Evolutionary conservation across 768 basidiomycete genomes (phyloP).

Genomic region (Cyathus striatus): DNA sequence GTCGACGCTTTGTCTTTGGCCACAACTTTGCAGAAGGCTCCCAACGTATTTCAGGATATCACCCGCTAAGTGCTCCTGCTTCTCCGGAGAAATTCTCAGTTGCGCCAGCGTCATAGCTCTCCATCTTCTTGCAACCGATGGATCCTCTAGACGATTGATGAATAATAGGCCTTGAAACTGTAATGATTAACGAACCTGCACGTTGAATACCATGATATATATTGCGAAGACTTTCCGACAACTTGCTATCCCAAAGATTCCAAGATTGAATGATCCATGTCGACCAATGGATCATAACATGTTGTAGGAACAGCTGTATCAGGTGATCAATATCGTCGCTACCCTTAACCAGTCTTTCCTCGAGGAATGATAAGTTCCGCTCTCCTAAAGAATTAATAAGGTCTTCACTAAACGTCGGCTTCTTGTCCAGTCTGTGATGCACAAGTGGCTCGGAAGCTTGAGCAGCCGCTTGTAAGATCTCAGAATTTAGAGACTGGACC

Average conservation of each 20-base stretch:
- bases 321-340: constrained; percentile 8
- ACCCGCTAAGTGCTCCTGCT: constrained; percentile 23
- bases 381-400: not conserved
- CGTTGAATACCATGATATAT: constrained; percentile 36
- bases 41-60: constrained; percentile 20
- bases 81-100: constrained; percentile 26
- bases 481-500: constrained; percentile 42
- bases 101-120: constrained; percentile 48
- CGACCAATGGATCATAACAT: constrained; percentile 22
- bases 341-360: not conserved
- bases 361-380: not conserved
- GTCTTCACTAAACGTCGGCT: constrained; percentile 7
- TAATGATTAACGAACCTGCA: constrained; percentile 25
- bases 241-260: constrained; percentile 22
- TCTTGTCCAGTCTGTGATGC: constrained; percentile 16
- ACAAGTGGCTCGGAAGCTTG: constrained; percentile 40
- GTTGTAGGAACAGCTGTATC: constrained; percentile 30
- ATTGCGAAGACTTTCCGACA: constrained; percentile 19
- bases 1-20: constrained; percentile 6
- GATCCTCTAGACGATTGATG: constrained; percentile 30
- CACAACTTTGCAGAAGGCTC: constrained; percentile 7
- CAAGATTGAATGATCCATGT: constrained; percentile 27
- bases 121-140: constrained; percentile 51
- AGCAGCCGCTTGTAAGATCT: constrained; percentile 47
- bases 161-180: not conserved